Percentiles rank a stretch among this genome's conserved stretches.
Conservation (phyloP, 1,284 basidiomycete genomes). For the Gomphus sp. region DNA sequence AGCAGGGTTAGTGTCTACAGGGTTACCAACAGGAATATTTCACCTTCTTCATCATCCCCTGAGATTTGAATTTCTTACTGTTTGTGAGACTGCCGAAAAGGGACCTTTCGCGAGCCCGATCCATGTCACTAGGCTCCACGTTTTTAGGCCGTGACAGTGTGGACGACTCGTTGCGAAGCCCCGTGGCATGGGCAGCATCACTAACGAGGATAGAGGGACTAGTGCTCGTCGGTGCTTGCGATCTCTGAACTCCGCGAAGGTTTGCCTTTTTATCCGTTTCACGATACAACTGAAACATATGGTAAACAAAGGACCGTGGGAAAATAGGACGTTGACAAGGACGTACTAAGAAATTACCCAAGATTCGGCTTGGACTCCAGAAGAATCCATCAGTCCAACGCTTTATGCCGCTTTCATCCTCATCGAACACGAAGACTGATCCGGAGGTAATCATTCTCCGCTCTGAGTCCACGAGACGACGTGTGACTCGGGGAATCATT, state of each 20-base stretch:
- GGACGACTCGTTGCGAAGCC: slow-evolving; percentile 30
- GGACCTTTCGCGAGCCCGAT: slow-evolving; percentile 67
- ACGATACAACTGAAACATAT: slow-evolving; percentile 57
- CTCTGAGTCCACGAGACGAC: slow-evolving; percentile 88
- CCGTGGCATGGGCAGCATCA: slow-evolving; percentile 18
- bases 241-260: slow-evolving; percentile 9
- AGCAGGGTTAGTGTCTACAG: background rate
- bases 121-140: slow-evolving; percentile 41
- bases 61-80: slow-evolving; percentile 83
- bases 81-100: slow-evolving; percentile 86
- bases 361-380: slow-evolving; percentile 82
- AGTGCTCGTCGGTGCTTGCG: slow-evolving; percentile 2
- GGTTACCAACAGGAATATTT: slow-evolving; percentile 15
- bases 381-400: slow-evolving; percentile 97
- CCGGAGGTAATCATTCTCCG: slow-evolving; percentile 89
- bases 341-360: slow-evolving; percentile 82
- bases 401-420: slow-evolving; percentile 96
- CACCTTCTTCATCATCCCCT: slow-evolving; percentile 94
- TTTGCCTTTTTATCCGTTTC: slow-evolving; percentile 69
- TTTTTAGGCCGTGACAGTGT: slow-evolving; percentile 55
- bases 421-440: slow-evolving; percentile 96
- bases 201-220: slow-evolving; percentile 14
- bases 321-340: background rate
- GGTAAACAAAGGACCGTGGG: background rate
- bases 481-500: slow-evolving; percentile 88